Evolutionary conservation across 768 basidiomycete species (phyloP).

Genomic region (Pilatotrama ljubarskyi): DNA sequence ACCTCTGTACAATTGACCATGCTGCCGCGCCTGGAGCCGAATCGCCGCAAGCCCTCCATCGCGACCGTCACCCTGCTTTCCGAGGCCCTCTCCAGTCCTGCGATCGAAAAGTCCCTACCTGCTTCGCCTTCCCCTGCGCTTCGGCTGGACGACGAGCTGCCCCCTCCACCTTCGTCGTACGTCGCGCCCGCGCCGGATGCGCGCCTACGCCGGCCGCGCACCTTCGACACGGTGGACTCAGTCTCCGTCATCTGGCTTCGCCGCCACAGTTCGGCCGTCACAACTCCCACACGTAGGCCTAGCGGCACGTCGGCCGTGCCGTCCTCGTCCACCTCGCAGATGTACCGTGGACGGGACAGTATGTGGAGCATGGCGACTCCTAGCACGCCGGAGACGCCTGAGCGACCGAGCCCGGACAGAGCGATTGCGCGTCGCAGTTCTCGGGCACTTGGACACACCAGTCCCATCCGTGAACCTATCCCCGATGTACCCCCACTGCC

Average conservation of each 20-base stretch:
- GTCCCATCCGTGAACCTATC: too few species aligned
- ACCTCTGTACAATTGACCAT: not conserved
- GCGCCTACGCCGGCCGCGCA: not conserved
- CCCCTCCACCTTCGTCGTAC: not conserved
- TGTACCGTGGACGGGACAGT: constrained; percentile 16
- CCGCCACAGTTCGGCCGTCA: not conserved
- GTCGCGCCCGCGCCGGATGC: not conserved
- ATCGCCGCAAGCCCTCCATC: constrained; percentile 2
- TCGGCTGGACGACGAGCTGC: constrained; percentile 10
- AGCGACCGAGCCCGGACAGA: not conserved
- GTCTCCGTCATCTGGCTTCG: constrained; percentile 1
- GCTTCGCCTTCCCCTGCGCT: not conserved
- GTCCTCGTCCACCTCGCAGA: constrained; percentile 10
- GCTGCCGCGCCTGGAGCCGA: constrained; percentile 1
- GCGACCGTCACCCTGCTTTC: not conserved
- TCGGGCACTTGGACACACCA: not conserved
- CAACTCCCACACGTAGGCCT: not conserved
- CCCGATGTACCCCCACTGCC: too few species aligned
- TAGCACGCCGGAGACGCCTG: not conserved
- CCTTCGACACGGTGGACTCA: not conserved
- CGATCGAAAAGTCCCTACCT: not conserved
- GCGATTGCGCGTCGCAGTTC: not conserved
- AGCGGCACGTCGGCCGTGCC: constrained; percentile 4
- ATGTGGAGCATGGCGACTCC: not conserved
- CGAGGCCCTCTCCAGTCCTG: not conserved